Conservation (phyloP, 2,329 filamentous ascomycete species). For the Calonectria fujianensis region DNA sequence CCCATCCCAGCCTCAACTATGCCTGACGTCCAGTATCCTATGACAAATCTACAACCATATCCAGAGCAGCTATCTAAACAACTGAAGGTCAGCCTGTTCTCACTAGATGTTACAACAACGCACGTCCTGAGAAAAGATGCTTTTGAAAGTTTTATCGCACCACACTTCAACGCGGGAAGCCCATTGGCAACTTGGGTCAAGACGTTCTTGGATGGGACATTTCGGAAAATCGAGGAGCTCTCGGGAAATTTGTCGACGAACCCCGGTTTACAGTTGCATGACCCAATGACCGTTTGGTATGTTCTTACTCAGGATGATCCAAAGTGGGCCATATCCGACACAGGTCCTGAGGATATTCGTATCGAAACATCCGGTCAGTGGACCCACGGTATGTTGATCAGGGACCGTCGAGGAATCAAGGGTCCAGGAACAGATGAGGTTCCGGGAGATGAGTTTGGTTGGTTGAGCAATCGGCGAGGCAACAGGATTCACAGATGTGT, state of each 20-base stretch:
- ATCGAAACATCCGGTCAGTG: constrained; percentile 14
- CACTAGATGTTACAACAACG: not conserved
- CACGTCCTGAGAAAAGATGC: not conserved
- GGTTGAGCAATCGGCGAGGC: not conserved
- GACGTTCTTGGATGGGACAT: constrained; percentile 2
- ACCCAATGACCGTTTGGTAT: constrained; percentile 3
- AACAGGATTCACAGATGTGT: constrained; percentile 9
- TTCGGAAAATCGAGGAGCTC: not conserved
- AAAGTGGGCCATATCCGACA: not conserved
- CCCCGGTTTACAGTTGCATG: constrained; percentile 1
- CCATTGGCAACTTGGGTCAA: constrained; percentile 4
- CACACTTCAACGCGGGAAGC: not conserved
- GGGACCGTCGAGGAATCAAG: not conserved
- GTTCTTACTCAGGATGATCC: constrained; percentile 4
- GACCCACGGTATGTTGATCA: not conserved
- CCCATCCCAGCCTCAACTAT: not conserved
- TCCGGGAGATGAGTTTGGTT: not conserved
- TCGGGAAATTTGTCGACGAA: not conserved
- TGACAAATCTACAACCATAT: not conserved
- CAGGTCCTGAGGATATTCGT: constrained; percentile 2
- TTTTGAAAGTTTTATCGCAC: not conserved
- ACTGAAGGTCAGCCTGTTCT: not conserved
- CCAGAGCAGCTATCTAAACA: not conserved
- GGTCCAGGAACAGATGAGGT: not conserved
- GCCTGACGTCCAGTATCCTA: not conserved